Percentiles rank a stretch among this genome's conserved stretches.
Evolutionary conservation across 73 alveolate genomes (phyloP).

Genomic region (Blepharisma stoltei): DNA sequence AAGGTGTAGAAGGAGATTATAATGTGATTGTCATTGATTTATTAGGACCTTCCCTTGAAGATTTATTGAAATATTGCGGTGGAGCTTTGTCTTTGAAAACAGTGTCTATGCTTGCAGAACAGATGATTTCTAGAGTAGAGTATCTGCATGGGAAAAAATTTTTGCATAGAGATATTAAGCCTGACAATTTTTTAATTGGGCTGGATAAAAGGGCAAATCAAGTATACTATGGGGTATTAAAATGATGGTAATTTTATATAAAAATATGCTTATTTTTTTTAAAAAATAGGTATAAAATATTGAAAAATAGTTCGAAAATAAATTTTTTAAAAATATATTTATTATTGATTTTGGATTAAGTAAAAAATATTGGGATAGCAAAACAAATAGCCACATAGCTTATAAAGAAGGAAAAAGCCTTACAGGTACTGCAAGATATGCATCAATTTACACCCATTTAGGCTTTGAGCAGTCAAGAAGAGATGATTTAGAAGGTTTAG

Average conservation of each 20-base stretch:
- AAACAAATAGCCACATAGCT: constrained; percentile 47
- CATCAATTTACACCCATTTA: constrained; percentile 57
- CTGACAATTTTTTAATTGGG: constrained; percentile 79
- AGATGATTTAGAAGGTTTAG: constrained; percentile 70
- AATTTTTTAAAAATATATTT: too few relatives aligned
- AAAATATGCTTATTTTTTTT: too few relatives aligned
- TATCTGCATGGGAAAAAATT: constrained; percentile 71
- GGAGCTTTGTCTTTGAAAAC: constrained; percentile 77
- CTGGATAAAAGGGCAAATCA: constrained; percentile 46
- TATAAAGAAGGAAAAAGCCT: constrained; percentile 45
- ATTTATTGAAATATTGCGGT: constrained; percentile 69
- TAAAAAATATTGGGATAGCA: constrained; percentile 39
- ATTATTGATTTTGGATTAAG: constrained; percentile 61
- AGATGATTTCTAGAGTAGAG: constrained; percentile 76
- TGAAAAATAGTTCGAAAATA: too few relatives aligned
- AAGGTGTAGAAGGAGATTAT: constrained; percentile 79
- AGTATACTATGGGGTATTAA: too few relatives aligned
- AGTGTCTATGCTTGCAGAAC: constrained; percentile 74
- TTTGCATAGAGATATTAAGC: constrained; percentile 82
- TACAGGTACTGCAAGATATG: constrained; percentile 68
- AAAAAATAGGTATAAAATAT: too few relatives aligned
- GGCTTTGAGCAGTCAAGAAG: constrained; percentile 73
- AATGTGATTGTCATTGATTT: constrained; percentile 86
- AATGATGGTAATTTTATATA: too few relatives aligned
- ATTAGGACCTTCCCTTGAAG: constrained; percentile 84